These are phyloP conservation scores for Metarhizium robertsii DNA, from an alignment of 2,329 filamentous ascomycete species.

Conservation along the genomic window DNA sequence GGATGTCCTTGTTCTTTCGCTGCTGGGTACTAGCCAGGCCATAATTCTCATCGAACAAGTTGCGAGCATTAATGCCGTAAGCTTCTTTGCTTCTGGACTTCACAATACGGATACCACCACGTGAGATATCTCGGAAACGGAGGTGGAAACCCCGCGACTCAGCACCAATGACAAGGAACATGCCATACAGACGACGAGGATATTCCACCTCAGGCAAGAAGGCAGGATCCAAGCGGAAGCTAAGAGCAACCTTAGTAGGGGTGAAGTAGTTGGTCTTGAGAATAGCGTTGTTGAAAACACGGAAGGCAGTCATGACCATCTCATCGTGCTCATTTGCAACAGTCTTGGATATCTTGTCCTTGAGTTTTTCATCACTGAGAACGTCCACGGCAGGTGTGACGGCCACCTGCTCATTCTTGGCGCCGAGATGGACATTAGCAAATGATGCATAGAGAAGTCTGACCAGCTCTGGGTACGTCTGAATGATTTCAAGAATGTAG, in stretches of 20 bases:
- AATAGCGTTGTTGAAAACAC: constrained; percentile 86
- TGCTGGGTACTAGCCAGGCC: constrained; percentile 97
- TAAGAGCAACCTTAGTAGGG: constrained; percentile 94
- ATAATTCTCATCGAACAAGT: constrained; percentile 98
- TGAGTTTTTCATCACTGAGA: constrained; percentile 64
- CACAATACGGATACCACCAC: constrained; percentile 95
- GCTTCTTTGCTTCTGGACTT: constrained; percentile 95
- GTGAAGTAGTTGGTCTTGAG: constrained; percentile 98
- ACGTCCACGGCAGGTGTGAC: constrained; percentile 55
- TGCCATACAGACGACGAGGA: constrained; percentile 85
- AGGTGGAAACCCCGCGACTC: constrained; percentile 97
- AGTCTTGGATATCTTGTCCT: constrained; percentile 69
- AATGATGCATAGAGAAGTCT: constrained; percentile 86
- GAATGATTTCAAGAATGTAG: constrained; percentile 96
- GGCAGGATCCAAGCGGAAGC: constrained; percentile 81
- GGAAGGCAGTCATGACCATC: constrained; percentile 96
- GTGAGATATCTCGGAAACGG: constrained; percentile 92
- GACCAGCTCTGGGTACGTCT: constrained; percentile 78
- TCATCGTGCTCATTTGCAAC: constrained; percentile 89
- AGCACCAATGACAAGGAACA: constrained; percentile 97
- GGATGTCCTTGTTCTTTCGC: constrained; percentile 99
- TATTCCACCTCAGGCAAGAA: constrained; percentile 93
- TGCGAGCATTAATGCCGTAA: constrained; percentile 92
- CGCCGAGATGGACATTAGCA: constrained; percentile 68
- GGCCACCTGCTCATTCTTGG: constrained; percentile 42